A percentile compares a stretch with the other conserved stretches of the same genome.
Conservation (phyloP, 140 eudicot species). For the Bidens hawaiensis region DNA sequence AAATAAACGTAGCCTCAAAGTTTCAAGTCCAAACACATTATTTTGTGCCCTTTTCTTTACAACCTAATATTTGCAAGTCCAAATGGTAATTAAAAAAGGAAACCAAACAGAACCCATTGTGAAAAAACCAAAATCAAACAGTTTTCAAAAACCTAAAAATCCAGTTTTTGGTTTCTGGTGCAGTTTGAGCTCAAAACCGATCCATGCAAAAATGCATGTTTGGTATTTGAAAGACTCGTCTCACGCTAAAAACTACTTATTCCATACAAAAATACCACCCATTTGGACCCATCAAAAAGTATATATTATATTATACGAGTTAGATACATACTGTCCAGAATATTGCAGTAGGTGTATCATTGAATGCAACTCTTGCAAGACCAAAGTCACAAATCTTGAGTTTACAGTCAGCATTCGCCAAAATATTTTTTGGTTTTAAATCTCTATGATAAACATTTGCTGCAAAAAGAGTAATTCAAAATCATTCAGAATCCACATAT, state of each 20-base stretch:
- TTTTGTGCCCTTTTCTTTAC: too few relatives aligned
- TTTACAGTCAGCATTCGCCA: slow-evolving; percentile 95
- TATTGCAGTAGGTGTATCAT: slow-evolving; percentile 95
- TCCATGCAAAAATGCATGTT: too few relatives aligned
- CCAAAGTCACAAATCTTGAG: slow-evolving; percentile 94
- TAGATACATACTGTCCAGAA: slow-evolving; percentile 79
- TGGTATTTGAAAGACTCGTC: background rate
- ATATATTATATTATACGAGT: background rate
- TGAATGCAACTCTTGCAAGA: slow-evolving; percentile 95
- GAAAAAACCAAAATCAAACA: too few relatives aligned
- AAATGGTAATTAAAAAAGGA: too few relatives aligned
- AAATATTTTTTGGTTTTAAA: slow-evolving; percentile 82
- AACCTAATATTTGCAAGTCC: too few relatives aligned
- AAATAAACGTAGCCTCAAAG: too few relatives aligned
- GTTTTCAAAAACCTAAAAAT: too few relatives aligned
- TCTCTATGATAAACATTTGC: slow-evolving; percentile 95
- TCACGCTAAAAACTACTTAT: too few relatives aligned
- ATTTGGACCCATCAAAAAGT: background rate
- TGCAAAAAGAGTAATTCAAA: slow-evolving; percentile 29
- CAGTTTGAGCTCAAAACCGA: too few relatives aligned
- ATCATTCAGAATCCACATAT: background rate
- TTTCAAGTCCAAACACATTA: too few relatives aligned
- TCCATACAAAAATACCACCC: background rate
- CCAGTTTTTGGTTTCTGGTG: too few relatives aligned
- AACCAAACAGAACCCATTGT: too few relatives aligned